Conservation (phyloP, 2,329 filamentous ascomycete species). For the Gnomoniopsis sp. region DNA sequence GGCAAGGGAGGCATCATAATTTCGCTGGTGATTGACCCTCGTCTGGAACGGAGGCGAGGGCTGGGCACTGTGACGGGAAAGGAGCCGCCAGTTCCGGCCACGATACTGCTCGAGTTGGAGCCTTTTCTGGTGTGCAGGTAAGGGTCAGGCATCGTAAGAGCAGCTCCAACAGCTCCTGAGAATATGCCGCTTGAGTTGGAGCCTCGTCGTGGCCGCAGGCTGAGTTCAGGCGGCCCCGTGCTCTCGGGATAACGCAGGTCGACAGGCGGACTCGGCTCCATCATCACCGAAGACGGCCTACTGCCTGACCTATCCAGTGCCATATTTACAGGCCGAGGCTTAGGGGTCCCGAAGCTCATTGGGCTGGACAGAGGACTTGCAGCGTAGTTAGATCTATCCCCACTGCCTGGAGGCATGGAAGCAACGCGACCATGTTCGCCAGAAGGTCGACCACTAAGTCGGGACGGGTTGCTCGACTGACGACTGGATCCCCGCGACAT, state of each 20-base stretch:
- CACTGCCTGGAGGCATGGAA: background rate
- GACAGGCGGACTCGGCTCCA: conserved; percentile 40
- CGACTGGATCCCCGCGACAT: conserved; percentile 46
- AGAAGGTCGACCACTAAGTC: conserved; percentile 24
- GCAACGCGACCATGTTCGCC: background rate
- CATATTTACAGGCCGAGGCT: conserved; percentile 7
- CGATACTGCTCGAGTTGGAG: background rate
- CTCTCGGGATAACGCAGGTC: conserved; percentile 2
- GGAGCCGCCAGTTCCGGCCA: background rate
- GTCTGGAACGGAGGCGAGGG: conserved; percentile 6
- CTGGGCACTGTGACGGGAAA: background rate
- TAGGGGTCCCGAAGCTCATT: background rate
- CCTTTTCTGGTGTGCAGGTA: background rate
- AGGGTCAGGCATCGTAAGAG: background rate
- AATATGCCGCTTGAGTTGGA: conserved; percentile 1
- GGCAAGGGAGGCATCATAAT: background rate
- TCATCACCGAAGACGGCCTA: conserved; percentile 39
- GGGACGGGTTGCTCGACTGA: conserved; percentile 30
- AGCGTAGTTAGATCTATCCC: background rate
- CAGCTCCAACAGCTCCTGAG: background rate
- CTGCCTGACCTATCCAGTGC: conserved; percentile 21
- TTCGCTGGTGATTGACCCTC: background rate
- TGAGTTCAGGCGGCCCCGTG: conserved; percentile 1
- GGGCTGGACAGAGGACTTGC: conserved; percentile 14
- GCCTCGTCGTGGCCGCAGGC: conserved; percentile 2